These are phyloP conservation scores for Talaromyces sp. DNA, from an alignment of 2,329 filamentous ascomycete species.

Conservation along the genomic window DNA sequence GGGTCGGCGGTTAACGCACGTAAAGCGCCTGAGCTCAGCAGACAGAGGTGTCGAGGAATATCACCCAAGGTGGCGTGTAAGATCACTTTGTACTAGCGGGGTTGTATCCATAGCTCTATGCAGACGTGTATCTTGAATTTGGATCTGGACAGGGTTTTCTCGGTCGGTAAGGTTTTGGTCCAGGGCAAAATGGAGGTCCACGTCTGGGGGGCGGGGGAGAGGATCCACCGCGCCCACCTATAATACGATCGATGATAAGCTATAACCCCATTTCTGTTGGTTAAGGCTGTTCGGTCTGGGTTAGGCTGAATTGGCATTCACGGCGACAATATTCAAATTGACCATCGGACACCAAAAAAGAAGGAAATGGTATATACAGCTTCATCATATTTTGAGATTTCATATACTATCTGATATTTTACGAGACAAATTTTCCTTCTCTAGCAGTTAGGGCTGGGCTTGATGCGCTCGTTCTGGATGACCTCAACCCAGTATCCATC, in stretches of 20 bases:
- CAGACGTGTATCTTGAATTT: background rate
- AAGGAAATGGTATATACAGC: background rate
- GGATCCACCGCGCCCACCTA: constrained; percentile 23
- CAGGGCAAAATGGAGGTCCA: constrained; percentile 14
- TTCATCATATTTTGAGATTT: background rate
- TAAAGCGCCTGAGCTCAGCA: background rate
- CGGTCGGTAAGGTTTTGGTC: background rate
- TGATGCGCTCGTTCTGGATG: constrained; percentile 68
- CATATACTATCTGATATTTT: background rate
- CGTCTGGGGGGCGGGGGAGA: constrained; percentile 15
- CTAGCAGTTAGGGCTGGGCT: constrained; percentile 28
- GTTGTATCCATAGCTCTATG: constrained; percentile 8
- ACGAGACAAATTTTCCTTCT: background rate
- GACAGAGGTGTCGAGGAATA: background rate
- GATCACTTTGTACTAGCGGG: constrained; percentile 9
- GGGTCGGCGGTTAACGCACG: constrained; percentile 2
- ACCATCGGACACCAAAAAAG: too few relatives aligned
- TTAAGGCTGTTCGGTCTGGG: background rate
- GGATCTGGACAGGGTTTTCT: background rate
- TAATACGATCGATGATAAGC: constrained; percentile 24
- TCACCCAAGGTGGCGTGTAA: constrained; percentile 3
- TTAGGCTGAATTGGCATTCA: background rate
- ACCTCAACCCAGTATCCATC: constrained; percentile 80
- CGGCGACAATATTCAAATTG: too few relatives aligned
- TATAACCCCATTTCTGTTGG: constrained; percentile 1